Conservation (phyloP, 768 basidiomycete species). For the Naganishia randhawae region DNA sequence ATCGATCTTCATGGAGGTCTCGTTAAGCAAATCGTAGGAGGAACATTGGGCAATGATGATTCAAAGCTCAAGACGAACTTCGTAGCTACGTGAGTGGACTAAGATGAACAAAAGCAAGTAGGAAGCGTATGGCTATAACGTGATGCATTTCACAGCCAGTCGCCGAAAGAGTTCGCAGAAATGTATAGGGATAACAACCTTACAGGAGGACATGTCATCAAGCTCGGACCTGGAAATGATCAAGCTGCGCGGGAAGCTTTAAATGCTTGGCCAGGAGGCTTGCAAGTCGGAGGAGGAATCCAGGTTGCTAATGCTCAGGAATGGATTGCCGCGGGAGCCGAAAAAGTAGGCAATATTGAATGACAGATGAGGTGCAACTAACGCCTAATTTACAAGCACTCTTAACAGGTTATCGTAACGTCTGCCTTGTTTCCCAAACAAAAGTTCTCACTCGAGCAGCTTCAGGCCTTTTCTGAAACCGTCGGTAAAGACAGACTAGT, state of each 20-base stretch:
- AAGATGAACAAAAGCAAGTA: neutral
- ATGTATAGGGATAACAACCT: slow-evolving; percentile 70
- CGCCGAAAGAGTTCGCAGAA: slow-evolving; percentile 71
- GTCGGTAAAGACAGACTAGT: slow-evolving; percentile 85
- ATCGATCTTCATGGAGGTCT: slow-evolving; percentile 94
- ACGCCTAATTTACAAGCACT: neutral
- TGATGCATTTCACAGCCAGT: slow-evolving; percentile 57
- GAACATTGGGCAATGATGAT: slow-evolving; percentile 64
- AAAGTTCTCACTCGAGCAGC: slow-evolving; percentile 69
- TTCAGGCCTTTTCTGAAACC: slow-evolving; percentile 60
- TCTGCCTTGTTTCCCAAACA: slow-evolving; percentile 87
- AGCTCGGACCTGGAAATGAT: slow-evolving; percentile 86
- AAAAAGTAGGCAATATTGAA: slow-evolving; percentile 61
- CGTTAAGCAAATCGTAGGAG: slow-evolving; percentile 97
- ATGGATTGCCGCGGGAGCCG: slow-evolving; percentile 85
- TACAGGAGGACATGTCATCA: slow-evolving; percentile 90
- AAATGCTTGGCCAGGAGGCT: slow-evolving; percentile 73
- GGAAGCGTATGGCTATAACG: neutral
- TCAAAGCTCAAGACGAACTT: slow-evolving; percentile 81
- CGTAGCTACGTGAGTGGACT: slow-evolving; percentile 68
- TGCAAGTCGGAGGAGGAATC: slow-evolving; percentile 94
- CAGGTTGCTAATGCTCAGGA: slow-evolving; percentile 69
- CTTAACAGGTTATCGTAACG: slow-evolving; percentile 84
- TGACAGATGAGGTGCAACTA: neutral
- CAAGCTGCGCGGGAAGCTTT: slow-evolving; percentile 81